These are phyloP conservation scores for Capronia coronata DNA, from an alignment of 2,329 filamentous ascomycete genomes.

Conservation along the genomic window DNA sequence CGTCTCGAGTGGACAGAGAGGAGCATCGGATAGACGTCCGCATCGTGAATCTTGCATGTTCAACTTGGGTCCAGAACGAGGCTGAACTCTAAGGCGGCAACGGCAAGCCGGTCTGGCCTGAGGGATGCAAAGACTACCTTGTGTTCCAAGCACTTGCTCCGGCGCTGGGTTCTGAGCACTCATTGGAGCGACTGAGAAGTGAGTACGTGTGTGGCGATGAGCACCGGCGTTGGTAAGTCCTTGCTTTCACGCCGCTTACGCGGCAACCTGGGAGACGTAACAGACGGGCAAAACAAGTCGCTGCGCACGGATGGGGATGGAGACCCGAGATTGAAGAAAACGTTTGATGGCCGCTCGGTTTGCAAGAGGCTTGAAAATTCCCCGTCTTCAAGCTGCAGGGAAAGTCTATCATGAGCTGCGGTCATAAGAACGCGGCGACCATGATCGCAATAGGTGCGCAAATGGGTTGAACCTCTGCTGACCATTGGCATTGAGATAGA, in stretches of 20 bases:
- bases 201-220: not conserved
- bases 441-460: not conserved
- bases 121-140: not conserved
- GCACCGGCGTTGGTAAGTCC: not conserved
- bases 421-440: not conserved
- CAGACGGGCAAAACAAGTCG: not conserved
- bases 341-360: not conserved
- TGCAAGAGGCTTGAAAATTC: too few relatives aligned
- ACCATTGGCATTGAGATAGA: too few relatives aligned
- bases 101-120: not conserved
- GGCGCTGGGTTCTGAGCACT: not conserved
- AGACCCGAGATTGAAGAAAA: not conserved
- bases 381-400: not conserved
- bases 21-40: too few relatives aligned
- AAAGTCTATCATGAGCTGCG: not conserved
- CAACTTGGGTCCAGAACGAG: slow-evolving; percentile 4
- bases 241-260: not conserved
- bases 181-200: not conserved
- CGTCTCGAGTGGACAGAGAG: not conserved
- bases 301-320: not conserved
- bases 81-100: slow-evolving; percentile 5
- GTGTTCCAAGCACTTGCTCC: not conserved
- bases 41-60: not conserved
- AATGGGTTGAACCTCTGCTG: not conserved
- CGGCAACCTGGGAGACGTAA: not conserved